Percentiles rank a stretch among this genome's conserved stretches.
Conservation (phyloP, 139 green algal genomes). For the Auxenochlorella pyrenoidosa region DNA sequence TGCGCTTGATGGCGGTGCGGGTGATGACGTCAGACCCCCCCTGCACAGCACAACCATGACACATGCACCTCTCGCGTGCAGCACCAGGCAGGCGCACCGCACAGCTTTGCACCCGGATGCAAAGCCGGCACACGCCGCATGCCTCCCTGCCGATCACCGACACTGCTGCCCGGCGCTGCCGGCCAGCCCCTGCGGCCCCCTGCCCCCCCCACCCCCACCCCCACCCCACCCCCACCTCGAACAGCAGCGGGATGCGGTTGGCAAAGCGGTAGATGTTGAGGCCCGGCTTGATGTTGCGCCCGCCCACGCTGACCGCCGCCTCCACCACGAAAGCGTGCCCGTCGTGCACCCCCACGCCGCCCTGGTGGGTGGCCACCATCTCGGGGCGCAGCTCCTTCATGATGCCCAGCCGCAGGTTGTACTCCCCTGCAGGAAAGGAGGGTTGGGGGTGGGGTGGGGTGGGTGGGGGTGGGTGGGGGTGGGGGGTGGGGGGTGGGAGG, state of each 20-base stretch:
- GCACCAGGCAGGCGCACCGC: too few species aligned
- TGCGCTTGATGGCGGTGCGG: constrained; percentile 87
- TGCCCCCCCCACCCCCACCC: background rate
- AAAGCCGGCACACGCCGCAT: too few species aligned
- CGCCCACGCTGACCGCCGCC: constrained; percentile 91
- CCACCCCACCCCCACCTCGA: constrained; percentile 72
- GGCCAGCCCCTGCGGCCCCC: background rate
- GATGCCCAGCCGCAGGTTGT: constrained; percentile 97
- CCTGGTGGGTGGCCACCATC: constrained; percentile 92
- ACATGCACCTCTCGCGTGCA: too few species aligned
- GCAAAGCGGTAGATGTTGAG: constrained; percentile 96
- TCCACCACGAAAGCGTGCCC: constrained; percentile 97
- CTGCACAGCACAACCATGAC: constrained; percentile 44
- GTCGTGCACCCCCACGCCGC: constrained; percentile 86
- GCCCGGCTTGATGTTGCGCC: constrained; percentile 85
- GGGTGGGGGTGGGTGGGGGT: too few species aligned
- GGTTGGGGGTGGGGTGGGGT: too few species aligned
- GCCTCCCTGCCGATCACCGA: too few species aligned
- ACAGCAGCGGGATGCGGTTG: constrained; percentile 98
- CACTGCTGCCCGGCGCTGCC: too few species aligned
- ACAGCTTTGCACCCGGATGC: too few species aligned
- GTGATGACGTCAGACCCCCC: constrained; percentile 93
- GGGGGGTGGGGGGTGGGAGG: background rate
- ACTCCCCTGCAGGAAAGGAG: constrained; percentile 78
- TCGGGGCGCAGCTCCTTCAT: constrained; percentile 97